Percentiles rank a stretch among this genome's conserved stretches.
phyloP scores from a whole-genome alignment of 164 flowering plant species.

The Stephania yunnanensis region DNA sequence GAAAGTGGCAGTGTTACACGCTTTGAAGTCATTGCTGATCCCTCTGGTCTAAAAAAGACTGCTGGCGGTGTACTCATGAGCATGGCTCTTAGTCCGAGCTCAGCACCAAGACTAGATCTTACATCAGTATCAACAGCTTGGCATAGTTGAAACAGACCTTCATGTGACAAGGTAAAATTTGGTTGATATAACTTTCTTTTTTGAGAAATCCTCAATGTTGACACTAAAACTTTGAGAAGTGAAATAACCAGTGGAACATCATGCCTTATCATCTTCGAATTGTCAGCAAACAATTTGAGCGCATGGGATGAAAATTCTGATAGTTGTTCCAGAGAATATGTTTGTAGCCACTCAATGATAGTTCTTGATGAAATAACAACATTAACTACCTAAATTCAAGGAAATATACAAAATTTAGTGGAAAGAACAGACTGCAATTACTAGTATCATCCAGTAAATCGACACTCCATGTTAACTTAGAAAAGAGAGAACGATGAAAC shows the following conservation, averaged over 20 bases:
- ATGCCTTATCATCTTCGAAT: constrained; percentile 26
- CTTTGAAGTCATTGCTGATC: too few relatives aligned
- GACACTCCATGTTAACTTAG: too few relatives aligned
- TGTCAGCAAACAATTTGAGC: constrained; percentile 33
- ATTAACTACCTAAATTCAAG: constrained; percentile 45
- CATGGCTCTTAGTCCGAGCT: constrained; percentile 50
- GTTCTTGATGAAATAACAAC: constrained; percentile 40
- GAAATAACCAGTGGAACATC: constrained; percentile 27
- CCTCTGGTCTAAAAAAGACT: neutral
- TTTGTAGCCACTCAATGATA: constrained; percentile 61
- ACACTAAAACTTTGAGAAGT: constrained; percentile 35
- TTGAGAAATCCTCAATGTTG: constrained; percentile 62
- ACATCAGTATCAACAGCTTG: constrained; percentile 29
- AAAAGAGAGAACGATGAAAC: too few relatives aligned
- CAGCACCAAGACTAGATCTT: constrained; percentile 29
- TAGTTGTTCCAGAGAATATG: constrained; percentile 62
- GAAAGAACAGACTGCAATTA: constrained; percentile 1
- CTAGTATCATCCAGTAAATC: neutral
- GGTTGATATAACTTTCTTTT: constrained; percentile 58
- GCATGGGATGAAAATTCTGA: constrained; percentile 57
- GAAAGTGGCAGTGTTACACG: too few relatives aligned
- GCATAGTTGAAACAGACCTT: constrained; percentile 46
- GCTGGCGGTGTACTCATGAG: constrained; percentile 68
- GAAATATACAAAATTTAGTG: constrained; percentile 14
- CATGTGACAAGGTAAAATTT: constrained; percentile 58